Conservation (phyloP, 192 early-diverging fungal genomes). For the Entomortierella lignicola region DNA sequence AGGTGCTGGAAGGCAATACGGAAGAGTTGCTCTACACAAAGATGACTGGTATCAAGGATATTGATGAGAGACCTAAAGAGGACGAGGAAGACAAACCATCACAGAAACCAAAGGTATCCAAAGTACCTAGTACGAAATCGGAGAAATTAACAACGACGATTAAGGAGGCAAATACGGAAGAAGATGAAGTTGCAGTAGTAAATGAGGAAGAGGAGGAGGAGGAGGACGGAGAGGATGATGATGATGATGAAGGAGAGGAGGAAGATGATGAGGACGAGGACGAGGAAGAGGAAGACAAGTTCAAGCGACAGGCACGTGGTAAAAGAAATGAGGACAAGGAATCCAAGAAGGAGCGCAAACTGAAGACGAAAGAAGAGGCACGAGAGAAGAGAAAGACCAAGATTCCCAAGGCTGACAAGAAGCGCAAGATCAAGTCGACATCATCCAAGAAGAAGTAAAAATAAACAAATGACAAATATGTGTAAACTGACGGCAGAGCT, state of each 20-base stretch:
- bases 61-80: constrained; percentile 54
- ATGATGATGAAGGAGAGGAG: constrained; percentile 53
- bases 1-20: constrained; percentile 77
- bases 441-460: constrained; percentile 21
- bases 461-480: neutral
- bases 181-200: neutral
- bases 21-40: constrained; percentile 67
- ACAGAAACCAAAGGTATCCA: neutral
- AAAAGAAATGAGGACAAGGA: constrained; percentile 91
- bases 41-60: constrained; percentile 70
- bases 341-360: constrained; percentile 90
- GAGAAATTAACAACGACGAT: neutral
- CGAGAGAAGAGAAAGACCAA: constrained; percentile 94
- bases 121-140: neutral
- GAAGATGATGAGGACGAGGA: constrained; percentile 58
- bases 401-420: constrained; percentile 96
- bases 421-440: constrained; percentile 74
- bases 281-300: constrained; percentile 52
- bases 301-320: constrained; percentile 61
- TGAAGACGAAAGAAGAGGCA: constrained; percentile 87
- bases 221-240: constrained; percentile 51
- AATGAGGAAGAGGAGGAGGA: constrained; percentile 31
- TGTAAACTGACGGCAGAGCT: too few species aligned
- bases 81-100: neutral
- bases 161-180: neutral